These are phyloP conservation scores for Amylocystis lapponica DNA, from an alignment of 768 basidiomycete species.

Conservation along the genomic window DNA sequence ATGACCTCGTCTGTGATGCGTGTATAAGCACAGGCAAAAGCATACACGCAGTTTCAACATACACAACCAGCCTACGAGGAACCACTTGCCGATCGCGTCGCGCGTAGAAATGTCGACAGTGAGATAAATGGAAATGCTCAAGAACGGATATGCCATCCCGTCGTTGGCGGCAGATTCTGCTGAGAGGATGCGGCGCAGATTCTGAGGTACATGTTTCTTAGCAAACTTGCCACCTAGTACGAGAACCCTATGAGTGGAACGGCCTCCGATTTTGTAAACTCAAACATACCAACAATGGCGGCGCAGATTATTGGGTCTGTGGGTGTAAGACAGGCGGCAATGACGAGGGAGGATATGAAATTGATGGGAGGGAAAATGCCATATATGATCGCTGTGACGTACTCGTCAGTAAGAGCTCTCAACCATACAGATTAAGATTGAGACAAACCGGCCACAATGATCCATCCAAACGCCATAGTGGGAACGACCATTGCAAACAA, in stretches of 20 bases:
- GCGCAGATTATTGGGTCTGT: constrained; percentile 95
- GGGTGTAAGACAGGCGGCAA: constrained; percentile 87
- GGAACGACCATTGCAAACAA: constrained; percentile 68
- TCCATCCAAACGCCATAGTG: constrained; percentile 83
- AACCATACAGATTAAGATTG: background rate
- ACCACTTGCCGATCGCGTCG: constrained; percentile 77
- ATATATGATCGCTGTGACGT: constrained; percentile 52
- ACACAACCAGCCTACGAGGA: constrained; percentile 83
- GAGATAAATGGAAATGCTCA: constrained; percentile 82
- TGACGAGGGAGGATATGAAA: constrained; percentile 73
- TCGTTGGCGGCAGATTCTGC: constrained; percentile 96
- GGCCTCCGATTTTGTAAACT: too few relatives aligned
- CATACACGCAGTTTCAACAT: constrained; percentile 19
- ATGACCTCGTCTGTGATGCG: constrained; percentile 66
- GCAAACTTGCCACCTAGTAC: constrained; percentile 64
- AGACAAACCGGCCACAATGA: constrained; percentile 58
- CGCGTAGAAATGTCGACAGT: constrained; percentile 58
- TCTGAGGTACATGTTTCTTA: constrained; percentile 58
- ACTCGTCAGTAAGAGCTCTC: background rate
- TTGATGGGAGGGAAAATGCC: constrained; percentile 66
- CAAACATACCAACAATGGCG: constrained; percentile 55
- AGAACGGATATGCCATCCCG: constrained; percentile 91
- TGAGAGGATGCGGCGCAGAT: constrained; percentile 74
- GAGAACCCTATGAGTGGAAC: too few relatives aligned
- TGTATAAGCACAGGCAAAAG: background rate